Evolutionary conservation across 1,139 yeast genomes (phyloP), one percentile per base, ranked within the genome.

Genomic region (Geotrichum klebahnii): DNA sequence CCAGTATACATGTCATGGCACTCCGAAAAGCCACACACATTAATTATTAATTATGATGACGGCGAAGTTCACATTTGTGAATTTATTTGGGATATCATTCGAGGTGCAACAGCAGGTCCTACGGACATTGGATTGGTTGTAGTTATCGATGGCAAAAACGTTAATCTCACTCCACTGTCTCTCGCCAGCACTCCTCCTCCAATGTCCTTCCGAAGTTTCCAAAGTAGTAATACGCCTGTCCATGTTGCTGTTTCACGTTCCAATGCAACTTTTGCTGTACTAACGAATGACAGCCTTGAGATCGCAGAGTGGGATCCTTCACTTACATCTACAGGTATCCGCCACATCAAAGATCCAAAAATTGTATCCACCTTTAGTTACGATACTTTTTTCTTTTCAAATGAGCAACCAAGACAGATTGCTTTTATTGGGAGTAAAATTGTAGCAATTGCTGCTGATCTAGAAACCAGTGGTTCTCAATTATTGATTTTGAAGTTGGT

Each of bases 181-280:
- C 67, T 83, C 33, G 96, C 97, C 1, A 88, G 83, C 64, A 94
- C 89, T 4, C 99, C 99, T 2, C 99, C 99, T 1, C 99, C 99
- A 37, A 80, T 87, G 63, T 77, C 88, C 36, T 84, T 77, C 65
- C 75, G 95, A 55, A 86, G 82, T 45, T 67, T 84, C 44, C 77
- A 76, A 14, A 68, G 82, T 9, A 40, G 71, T 6, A 72, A 68
- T 1, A 76, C 78, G 50, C 80, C 89, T 10, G 67, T 75, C 22
- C 88, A 84, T 61, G 76, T 79, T 50, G 83, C 95, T 0, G 78
- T 82, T 1, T 78, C 82, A 54, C 67, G 74, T 40, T 70, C 80
- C n/a, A 86, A 84, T 64, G 76, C 76, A 48, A 61, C 65, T 3
- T 76, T 78, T 59, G 95, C 87, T 0, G 75, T 79, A 1, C 65